A percentile compares a stretch with the other conserved stretches of the same genome.
These are phyloP conservation scores for Ambrosia artemisiifolia DNA, from an alignment of 129 eudicot genomes.

Conservation along the genomic window DNA sequence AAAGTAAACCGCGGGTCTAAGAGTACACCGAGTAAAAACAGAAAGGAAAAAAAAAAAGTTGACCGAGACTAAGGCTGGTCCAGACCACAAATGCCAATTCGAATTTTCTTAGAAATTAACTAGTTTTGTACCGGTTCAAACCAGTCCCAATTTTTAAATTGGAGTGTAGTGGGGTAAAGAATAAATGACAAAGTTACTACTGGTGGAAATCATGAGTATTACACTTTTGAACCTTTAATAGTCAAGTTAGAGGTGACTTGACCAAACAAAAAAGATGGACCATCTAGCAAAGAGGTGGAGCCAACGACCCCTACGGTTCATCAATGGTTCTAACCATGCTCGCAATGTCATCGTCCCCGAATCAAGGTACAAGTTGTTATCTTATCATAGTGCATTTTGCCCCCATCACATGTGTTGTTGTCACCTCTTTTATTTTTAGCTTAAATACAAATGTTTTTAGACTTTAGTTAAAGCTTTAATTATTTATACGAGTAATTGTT, in stretches of 20 bases:
- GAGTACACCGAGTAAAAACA: not conserved
- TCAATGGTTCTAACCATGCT: not conserved
- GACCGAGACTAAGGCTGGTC: not conserved
- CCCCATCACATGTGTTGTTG: not conserved
- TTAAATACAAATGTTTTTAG: not conserved
- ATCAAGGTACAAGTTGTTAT: not conserved
- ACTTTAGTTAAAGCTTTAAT: not conserved
- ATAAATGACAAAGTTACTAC: not conserved
- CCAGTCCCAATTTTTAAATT: not conserved
- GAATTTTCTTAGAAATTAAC: not conserved
- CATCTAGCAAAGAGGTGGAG: constrained; percentile 5
- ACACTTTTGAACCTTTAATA: not conserved
- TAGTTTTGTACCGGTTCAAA: not conserved
- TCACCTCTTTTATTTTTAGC: not conserved
- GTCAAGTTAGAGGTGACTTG: not conserved
- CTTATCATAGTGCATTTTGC: not conserved
- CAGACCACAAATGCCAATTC: not conserved
- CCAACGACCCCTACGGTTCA: not conserved
- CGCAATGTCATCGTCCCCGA: not conserved
- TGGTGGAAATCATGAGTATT: not conserved
- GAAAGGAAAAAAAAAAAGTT: not conserved
- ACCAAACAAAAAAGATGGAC: constrained; percentile 1
- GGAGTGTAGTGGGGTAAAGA: not conserved
- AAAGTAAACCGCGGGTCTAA: not conserved
- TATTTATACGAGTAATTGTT: not conserved